Percentiles rank a stretch among this genome's conserved stretches.
These are phyloP conservation scores for Stygiomarasmius scandens DNA, from an alignment of 1,284 basidiomycete species.

Conservation along the genomic window DNA sequence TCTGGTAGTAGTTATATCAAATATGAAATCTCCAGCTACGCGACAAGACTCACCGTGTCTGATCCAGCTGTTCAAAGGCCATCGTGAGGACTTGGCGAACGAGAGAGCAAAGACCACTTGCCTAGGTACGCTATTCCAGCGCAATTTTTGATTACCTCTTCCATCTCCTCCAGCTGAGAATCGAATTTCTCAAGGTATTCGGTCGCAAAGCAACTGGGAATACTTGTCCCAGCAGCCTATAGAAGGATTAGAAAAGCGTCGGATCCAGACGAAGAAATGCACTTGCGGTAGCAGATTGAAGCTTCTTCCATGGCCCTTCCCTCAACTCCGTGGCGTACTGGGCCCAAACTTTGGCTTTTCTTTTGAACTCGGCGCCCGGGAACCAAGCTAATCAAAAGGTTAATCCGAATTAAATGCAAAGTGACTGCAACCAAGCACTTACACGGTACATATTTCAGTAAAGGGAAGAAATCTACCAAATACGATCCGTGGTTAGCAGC, in stretches of 20 bases:
- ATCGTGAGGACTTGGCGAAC: too few relatives aligned
- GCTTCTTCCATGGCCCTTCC: conserved; percentile 23
- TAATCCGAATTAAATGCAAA: neutral
- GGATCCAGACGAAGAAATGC: conserved; percentile 19
- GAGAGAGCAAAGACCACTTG: conserved; percentile 6
- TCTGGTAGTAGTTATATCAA: too few relatives aligned
- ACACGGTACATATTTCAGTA: conserved; percentile 27
- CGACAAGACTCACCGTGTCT: too few relatives aligned
- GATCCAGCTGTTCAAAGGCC: too few relatives aligned
- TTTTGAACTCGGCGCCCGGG: conserved; percentile 35
- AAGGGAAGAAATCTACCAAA: conserved; percentile 34
- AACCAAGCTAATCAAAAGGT: conserved; percentile 24
- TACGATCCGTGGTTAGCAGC: conserved; percentile 31
- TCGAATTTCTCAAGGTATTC: conserved; percentile 15
- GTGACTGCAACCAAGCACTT: too few relatives aligned
- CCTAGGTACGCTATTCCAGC: conserved; percentile 23
- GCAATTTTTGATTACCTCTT: conserved; percentile 24
- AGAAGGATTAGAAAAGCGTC: neutral
- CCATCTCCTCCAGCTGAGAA: conserved; percentile 5
- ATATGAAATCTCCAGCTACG: too few relatives aligned
- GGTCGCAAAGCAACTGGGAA: conserved; percentile 19
- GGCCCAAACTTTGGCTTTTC: conserved; percentile 25
- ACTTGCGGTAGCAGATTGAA: conserved; percentile 9
- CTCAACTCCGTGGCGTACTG: conserved; percentile 15
- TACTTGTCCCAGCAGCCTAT: conserved; percentile 18